Evolutionary conservation across 106 monocot genomes (phyloP).

Genomic region (Posidonia australis): DNA sequence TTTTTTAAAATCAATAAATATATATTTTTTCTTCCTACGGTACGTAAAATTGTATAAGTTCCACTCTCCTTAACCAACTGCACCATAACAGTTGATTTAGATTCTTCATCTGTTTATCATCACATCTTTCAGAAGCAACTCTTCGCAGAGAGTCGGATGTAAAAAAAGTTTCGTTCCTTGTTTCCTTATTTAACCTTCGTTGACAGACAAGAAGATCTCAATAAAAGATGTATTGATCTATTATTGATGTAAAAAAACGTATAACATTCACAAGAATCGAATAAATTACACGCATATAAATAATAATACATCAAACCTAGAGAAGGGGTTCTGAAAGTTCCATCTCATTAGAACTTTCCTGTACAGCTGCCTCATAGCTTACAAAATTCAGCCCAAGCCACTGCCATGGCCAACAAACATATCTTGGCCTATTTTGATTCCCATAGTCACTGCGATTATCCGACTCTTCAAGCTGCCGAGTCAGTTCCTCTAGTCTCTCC

Average conservation of each 20-base stretch:
- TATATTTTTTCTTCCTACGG: too few species aligned
- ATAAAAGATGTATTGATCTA: too few species aligned
- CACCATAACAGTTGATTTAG: too few species aligned
- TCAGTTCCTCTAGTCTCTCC: conserved; percentile 83
- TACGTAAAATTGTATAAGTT: too few species aligned
- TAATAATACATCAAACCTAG: conserved; percentile 23
- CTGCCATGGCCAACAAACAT: conserved; percentile 95
- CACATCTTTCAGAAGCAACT: too few species aligned
- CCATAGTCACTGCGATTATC: conserved; percentile 29
- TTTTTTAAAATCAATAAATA: too few species aligned
- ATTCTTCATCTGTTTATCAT: too few species aligned
- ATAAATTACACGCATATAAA: background rate
- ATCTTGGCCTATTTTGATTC: conserved; percentile 33
- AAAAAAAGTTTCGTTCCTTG: too few species aligned
- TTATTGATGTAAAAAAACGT: background rate
- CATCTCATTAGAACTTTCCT: conserved; percentile 71
- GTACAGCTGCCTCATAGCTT: conserved; percentile 24
- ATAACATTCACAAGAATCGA: background rate
- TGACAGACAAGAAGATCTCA: too few species aligned
- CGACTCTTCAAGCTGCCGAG: conserved; percentile 54
- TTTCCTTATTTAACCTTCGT: too few species aligned
- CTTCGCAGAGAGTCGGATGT: too few species aligned
- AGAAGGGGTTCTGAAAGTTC: conserved; percentile 93
- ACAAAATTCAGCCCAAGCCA: conserved; percentile 82
- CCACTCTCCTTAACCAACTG: too few species aligned